Percentiles rank a stretch among this genome's conserved stretches.
Evolutionary conservation across 371 early-diverging fungal genomes (phyloP).

Genomic region (Mortierella sp.): DNA sequence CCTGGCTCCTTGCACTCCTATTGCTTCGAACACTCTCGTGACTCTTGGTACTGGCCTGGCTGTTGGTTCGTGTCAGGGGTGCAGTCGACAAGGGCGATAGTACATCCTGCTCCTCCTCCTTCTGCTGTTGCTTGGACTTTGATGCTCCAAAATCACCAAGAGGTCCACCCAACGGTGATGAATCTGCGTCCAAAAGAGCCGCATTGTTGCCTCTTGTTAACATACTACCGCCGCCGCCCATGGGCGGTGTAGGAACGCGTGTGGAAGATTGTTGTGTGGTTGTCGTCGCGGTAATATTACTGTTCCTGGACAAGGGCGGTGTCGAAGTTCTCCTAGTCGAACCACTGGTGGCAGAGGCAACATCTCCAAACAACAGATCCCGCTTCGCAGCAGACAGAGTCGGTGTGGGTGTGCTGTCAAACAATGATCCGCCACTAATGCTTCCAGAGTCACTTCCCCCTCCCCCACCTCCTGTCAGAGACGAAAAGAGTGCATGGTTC

Average conservation of each 20-base stretch:
- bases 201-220: not conserved
- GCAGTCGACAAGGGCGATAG: slow-evolving; percentile 29
- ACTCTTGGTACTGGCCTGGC: slow-evolving; percentile 47
- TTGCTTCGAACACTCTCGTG: slow-evolving; percentile 41
- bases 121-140: not conserved
- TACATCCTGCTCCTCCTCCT: slow-evolving; percentile 22
- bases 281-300: not conserved
- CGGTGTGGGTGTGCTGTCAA: slow-evolving; percentile 33
- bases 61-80: slow-evolving; percentile 49
- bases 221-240: not conserved
- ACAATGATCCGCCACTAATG: slow-evolving; percentile 22
- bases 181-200: slow-evolving; percentile 32
- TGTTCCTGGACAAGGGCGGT: slow-evolving; percentile 36
- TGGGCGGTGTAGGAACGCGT: slow-evolving; percentile 27
- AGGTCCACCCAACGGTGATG: slow-evolving; percentile 30
- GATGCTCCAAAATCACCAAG: slow-evolving; percentile 4
- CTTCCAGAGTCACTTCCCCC: not conserved
- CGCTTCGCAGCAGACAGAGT: slow-evolving; percentile 45
- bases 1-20: slow-evolving; percentile 31
- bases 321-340: slow-evolving; percentile 38
- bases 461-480: slow-evolving; percentile 27
- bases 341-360: slow-evolving; percentile 1
- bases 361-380: slow-evolving; percentile 46
- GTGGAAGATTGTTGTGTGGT: slow-evolving; percentile 27
- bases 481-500: slow-evolving; percentile 47